phyloP scores from a whole-genome alignment of 1,284 basidiomycete genomes.

The Amylostereum areolatum region DNA sequence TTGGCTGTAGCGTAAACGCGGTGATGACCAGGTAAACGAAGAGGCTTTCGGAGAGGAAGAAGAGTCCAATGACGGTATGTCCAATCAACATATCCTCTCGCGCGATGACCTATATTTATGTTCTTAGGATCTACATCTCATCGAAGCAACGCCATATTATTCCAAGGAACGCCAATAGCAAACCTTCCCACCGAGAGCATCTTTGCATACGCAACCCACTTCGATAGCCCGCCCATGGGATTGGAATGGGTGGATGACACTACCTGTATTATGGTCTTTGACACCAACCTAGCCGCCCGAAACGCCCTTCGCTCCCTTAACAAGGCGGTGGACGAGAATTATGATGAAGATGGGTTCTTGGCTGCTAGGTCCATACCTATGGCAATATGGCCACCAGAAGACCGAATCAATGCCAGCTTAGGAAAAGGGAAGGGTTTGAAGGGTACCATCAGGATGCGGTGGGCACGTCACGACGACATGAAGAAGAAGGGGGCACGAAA shows the following conservation, averaged over 20 bases:
- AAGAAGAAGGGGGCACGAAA: conserved; percentile 67
- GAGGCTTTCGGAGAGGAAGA: conserved; percentile 36
- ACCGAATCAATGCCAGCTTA: conserved; percentile 62
- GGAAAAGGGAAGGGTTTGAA: conserved; percentile 59
- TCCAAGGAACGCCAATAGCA: conserved; percentile 64
- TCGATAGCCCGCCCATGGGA: conserved; percentile 59
- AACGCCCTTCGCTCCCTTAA: conserved; percentile 44
- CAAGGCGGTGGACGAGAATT: conserved; percentile 42
- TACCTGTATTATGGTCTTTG: conserved; percentile 71
- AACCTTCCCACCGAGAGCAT: conserved; percentile 63
- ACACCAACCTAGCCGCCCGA: conserved; percentile 45
- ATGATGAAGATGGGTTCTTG: conserved; percentile 50
- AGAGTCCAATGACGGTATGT: conserved; percentile 38
- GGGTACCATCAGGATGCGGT: conserved; percentile 61
- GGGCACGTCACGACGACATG: conserved; percentile 61
- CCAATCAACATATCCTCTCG: background rate
- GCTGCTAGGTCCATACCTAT: conserved; percentile 64
- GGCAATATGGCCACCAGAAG: conserved; percentile 70
- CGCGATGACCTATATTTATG: conserved; percentile 1
- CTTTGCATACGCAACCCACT: conserved; percentile 74
- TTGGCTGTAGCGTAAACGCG: conserved; percentile 51
- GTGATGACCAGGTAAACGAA: conserved; percentile 26
- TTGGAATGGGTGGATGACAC: conserved; percentile 78
- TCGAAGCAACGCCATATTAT: conserved; percentile 63
- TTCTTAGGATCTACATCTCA: conserved; percentile 31